phyloP scores from a whole-genome alignment of 1,139 yeast genomes.

The Eremothecium cymbalariae region DNA sequence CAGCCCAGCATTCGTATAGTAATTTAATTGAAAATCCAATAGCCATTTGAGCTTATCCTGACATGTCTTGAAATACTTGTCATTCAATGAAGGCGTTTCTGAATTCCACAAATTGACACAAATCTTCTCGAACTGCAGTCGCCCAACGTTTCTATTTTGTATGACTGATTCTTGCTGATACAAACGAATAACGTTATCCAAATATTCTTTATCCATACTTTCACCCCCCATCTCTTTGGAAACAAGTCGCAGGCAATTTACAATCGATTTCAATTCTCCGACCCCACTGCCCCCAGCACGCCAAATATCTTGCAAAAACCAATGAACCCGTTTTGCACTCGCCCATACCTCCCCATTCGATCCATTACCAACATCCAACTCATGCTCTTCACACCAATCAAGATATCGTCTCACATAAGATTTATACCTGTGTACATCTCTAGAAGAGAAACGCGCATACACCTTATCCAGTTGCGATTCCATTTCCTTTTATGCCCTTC shows the following conservation, averaged over 20 bases:
- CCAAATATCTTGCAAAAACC: slow-evolving; percentile 3
- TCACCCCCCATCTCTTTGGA: slow-evolving; percentile 2
- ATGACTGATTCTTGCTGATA: slow-evolving; percentile 1
- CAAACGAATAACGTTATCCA: slow-evolving; percentile 3
- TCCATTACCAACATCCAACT: not conserved
- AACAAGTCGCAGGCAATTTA: slow-evolving; percentile 5
- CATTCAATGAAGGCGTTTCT: slow-evolving; percentile 18
- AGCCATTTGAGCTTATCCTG: slow-evolving; percentile 26
- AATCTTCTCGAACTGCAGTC: slow-evolving; percentile 13
- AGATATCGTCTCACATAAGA: slow-evolving; percentile 4
- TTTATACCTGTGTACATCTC: slow-evolving; percentile 4
- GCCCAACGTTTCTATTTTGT: not conserved
- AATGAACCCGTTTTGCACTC: slow-evolving; percentile 1
- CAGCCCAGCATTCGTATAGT: slow-evolving; percentile 20
- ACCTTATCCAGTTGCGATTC: slow-evolving; percentile 1
- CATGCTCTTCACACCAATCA: slow-evolving; percentile 1
- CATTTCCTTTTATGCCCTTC: not conserved
- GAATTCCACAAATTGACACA: slow-evolving; percentile 29
- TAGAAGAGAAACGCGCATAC: slow-evolving; percentile 2
- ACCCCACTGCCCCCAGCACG: not conserved
- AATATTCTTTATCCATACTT: not conserved
- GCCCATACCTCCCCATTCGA: slow-evolving; percentile 1
- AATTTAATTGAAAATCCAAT: slow-evolving; percentile 26
- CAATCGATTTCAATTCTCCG: slow-evolving; percentile 2
- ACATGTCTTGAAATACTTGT: slow-evolving; percentile 25